Evolutionary conservation across 225 moss, liverwort and hornwort species (phyloP).

Genomic region (Thuidium tamariscinum): DNA sequence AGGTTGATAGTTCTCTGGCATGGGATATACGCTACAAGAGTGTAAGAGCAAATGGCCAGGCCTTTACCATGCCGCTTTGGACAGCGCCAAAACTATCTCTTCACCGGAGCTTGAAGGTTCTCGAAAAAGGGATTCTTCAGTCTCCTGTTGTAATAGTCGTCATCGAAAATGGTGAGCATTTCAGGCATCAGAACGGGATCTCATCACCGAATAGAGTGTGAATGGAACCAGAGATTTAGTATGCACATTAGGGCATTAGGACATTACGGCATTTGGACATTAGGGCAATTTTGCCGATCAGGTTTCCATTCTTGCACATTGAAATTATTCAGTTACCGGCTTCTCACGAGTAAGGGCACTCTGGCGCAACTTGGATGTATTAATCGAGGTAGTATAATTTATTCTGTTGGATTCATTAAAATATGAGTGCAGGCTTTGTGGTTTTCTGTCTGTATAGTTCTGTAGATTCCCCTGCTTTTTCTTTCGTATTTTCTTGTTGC

Average conservation of each 20-base stretch:
- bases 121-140: conserved; percentile 52
- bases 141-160: conserved; percentile 39
- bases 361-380: background rate
- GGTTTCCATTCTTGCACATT: background rate
- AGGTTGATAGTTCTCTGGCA: conserved; percentile 42
- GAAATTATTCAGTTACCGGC: background rate
- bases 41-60: conserved; percentile 43
- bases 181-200: background rate
- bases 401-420: background rate
- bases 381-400: background rate
- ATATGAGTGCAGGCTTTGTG: background rate
- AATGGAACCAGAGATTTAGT: background rate
- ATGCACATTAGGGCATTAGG: background rate
- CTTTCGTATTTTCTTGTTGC: background rate
- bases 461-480: background rate
- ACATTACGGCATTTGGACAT: background rate
- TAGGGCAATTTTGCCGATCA: background rate
- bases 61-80: conserved; percentile 40
- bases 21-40: conserved; percentile 44
- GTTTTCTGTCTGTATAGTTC: background rate
- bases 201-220: background rate
- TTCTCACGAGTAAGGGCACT: background rate
- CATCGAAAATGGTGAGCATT: conserved; percentile 29
- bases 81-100: conserved; percentile 54
- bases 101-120: conserved; percentile 64